Evolutionary conservation across 1,284 basidiomycete species (phyloP), one percentile per base, ranked within the genome.

Genomic region (Puccinia triticina): DNA sequence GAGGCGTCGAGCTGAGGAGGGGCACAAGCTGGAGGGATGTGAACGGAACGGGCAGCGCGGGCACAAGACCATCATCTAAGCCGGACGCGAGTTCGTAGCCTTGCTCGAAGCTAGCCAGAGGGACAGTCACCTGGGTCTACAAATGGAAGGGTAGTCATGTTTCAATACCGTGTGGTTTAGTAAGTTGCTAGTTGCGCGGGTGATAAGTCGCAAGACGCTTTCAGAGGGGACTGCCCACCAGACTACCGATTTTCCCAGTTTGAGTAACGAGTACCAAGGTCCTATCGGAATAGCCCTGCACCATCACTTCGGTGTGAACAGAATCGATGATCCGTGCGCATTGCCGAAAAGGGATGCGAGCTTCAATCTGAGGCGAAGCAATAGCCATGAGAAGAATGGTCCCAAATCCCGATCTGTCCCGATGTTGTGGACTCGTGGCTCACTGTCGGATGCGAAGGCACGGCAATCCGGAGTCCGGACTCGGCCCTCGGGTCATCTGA

Each of bases 261-360:
- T 96, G 95, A 0, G 94, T 94, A 76, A 97, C 89, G 40, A 96
- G 88, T 26, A 96, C 91, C 29, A 97, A 88, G 12, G 91, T 88
- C 55, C 93, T 90, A 87, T 97, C 95, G 75, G 90, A 90, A 86
- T 91, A 96, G 0, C 89, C 88, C 85, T 96, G 93, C 1, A 96
- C 86, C 46, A 95, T 84, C 21, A 96, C 88, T 83, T 95, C 92
- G 0, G 94, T 96, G 8, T 87, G 87, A 26, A 89, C 86, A 21
- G 90, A 92, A 74, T 90, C 87, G 14, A 95, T 86, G 0, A 86
- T 82, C 85, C 89, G 87, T 69, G 89, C 85, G 83, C 89, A 86
- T 85, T 90, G 89, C 84, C 86, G 83, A 26, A 84, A 84, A 88
- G 81, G 88, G 88, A 50, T 92, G 91, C 90, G 89, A 89, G 43